Evolutionary conservation across 1,139 yeast species (phyloP).

Genomic region (Sugiyamaella paludigena): DNA sequence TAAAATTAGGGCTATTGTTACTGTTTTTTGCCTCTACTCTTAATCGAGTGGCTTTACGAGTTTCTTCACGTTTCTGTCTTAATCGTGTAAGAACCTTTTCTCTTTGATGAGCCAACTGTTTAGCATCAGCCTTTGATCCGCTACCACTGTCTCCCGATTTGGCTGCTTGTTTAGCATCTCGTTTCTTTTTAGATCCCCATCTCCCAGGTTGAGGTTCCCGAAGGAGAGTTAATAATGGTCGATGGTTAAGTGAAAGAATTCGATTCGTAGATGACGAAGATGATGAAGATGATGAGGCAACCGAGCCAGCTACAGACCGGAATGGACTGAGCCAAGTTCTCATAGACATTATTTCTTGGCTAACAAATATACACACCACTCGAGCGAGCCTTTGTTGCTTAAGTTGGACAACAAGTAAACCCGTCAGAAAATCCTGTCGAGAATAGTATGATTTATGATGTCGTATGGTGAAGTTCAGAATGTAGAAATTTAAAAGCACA

Average conservation of each 20-base stretch:
- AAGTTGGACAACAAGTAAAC: too few relatives aligned
- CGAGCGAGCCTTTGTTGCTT: too few relatives aligned
- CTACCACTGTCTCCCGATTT: constrained; percentile 22
- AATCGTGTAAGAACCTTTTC: constrained; percentile 31
- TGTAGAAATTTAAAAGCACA: too few relatives aligned
- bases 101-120: constrained; percentile 36
- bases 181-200: constrained; percentile 28
- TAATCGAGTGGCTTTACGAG: constrained; percentile 24
- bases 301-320: too few relatives aligned
- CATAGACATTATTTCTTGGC: too few relatives aligned
- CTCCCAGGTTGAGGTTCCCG: constrained; percentile 11
- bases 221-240: constrained; percentile 4
- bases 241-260: neutral
- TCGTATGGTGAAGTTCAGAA: too few relatives aligned
- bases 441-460: too few relatives aligned
- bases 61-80: constrained; percentile 29
- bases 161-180: constrained; percentile 16
- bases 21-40: constrained; percentile 26
- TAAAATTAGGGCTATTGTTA: constrained; percentile 52
- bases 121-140: constrained; percentile 33
- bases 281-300: too few relatives aligned
- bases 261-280: too few relatives aligned
- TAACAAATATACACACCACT: too few relatives aligned
- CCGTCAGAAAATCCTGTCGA: too few relatives aligned
- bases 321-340: too few relatives aligned